phyloP scores from a whole-genome alignment of 306 rosid genomes.

The Bauhinia variegata region DNA sequence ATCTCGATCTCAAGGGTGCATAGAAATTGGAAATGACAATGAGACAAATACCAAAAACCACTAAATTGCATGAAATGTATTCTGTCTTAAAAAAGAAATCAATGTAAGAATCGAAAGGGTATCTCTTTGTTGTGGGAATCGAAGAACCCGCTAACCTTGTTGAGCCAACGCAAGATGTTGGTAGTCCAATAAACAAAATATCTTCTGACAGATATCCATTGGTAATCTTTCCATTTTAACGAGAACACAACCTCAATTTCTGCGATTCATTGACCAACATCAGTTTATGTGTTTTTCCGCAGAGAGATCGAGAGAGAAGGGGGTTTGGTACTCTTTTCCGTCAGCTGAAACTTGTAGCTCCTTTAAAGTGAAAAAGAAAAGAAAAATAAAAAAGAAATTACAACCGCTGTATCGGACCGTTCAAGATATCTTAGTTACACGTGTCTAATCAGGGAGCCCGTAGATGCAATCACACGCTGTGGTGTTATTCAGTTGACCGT shows the following conservation, averaged over 20 bases:
- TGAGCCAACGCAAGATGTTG: constrained; percentile 58
- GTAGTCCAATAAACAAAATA: constrained; percentile 62
- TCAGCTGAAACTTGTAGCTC: constrained; percentile 4
- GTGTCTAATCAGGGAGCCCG: too few relatives aligned
- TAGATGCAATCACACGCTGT: too few relatives aligned
- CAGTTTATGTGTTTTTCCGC: not conserved
- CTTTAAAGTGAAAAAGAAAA: not conserved
- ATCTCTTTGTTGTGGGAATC: not conserved
- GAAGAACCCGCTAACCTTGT: constrained; percentile 52
- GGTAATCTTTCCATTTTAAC: constrained; percentile 61
- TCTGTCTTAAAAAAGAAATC: not conserved
- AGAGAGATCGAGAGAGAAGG: not conserved
- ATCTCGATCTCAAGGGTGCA: not conserved
- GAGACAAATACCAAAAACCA: not conserved
- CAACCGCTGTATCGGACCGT: not conserved
- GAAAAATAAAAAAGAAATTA: not conserved
- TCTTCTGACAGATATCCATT: constrained; percentile 54
- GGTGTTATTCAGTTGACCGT: too few relatives aligned
- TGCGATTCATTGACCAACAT: constrained; percentile 23
- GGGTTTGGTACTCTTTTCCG: constrained; percentile 2
- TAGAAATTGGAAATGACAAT: not conserved
- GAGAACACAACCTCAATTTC: not conserved
- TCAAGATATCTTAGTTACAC: too few relatives aligned
- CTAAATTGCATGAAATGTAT: not conserved
- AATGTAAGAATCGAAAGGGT: not conserved